Evolutionary conservation across 225 moss, liverwort and hornwort genomes (phyloP).

Genomic region (Marchantia paleacea): DNA sequence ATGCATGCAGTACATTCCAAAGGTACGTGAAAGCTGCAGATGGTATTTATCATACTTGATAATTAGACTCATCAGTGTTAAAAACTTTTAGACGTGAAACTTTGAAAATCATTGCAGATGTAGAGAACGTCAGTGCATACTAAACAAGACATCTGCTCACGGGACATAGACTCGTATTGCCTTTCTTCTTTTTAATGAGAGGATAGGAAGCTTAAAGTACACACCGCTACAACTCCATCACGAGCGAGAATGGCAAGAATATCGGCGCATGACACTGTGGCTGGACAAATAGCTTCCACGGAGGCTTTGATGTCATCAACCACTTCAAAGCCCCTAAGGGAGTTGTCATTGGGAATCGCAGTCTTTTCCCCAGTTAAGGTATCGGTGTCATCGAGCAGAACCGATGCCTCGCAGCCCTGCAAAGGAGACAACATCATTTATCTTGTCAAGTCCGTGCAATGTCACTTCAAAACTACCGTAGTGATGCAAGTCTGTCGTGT

Average conservation of each 20-base stretch:
- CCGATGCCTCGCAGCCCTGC: slow-evolving; percentile 28
- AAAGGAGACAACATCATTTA: background rate
- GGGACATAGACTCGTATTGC: too few species aligned
- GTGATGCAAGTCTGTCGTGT: too few species aligned
- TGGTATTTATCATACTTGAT: too few species aligned
- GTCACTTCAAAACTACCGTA: too few species aligned
- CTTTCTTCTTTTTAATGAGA: background rate
- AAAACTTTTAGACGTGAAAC: too few species aligned
- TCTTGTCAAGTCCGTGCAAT: too few species aligned
- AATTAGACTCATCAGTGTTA: too few species aligned
- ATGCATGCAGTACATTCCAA: too few species aligned
- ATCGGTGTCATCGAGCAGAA: slow-evolving; percentile 15
- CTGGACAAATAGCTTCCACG: slow-evolving; percentile 13
- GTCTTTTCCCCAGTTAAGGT: slow-evolving; percentile 14
- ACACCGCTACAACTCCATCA: slow-evolving; percentile 15
- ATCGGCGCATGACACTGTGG: slow-evolving; percentile 16
- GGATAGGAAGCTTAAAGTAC: background rate
- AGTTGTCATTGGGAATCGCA: background rate
- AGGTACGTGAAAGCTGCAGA: too few species aligned
- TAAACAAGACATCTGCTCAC: too few species aligned
- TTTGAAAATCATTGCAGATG: too few species aligned
- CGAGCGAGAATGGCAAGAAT: slow-evolving; percentile 17
- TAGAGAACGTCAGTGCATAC: too few species aligned
- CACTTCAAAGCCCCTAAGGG: slow-evolving; percentile 10
- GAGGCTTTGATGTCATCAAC: slow-evolving; percentile 17